Base-by-base conservation (phyloP, 2,329 filamentous ascomycete genomes). In the Penicillium sp. region DNA sequence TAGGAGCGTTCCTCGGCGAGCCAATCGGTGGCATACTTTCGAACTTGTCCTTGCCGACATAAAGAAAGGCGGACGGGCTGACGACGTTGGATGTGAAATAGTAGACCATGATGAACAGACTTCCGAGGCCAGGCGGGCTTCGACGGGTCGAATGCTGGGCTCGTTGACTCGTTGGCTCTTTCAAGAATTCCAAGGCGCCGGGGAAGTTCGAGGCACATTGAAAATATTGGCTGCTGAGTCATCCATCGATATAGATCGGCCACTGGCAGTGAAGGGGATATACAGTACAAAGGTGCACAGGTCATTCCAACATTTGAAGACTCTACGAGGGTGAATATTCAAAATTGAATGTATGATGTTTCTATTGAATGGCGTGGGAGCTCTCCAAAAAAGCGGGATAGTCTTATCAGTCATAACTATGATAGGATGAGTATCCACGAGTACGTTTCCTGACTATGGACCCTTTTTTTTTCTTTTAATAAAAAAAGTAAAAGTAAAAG, bases 31-130 rank as follows among this genome's bases (percentile, higher is more conserved):
- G 61, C 86, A 68, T 80, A 96, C 94, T 99, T 79, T 99, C 94
- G 64, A 94, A 92, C 77, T 99, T 99, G 79, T 99, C 94, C 75
- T 97, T 99, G 73, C 94, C 94, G 53, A 96, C 90, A 71, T 99
- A 99, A 67, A 99, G 85, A 69, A 87, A 92, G 38, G 90, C 92
- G 28, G 90, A 71, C 2, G 94, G 92, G 11, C 86, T 81, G 35
- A 95, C 90, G 38, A 85, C 84, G 55, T 83, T 92, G 24, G 92
- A 97, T 1, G 86, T 94, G 72, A 94, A 97, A 74, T 97, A 97
- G 76, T 89, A 96, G 42, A 99, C 94, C 94, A 99, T 95, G 24
- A 16, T 13, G 44, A 40, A 10, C 22, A 13, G 36, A n/a, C 28
- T 38, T 20, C 5, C 22, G 30, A 0, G 8, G 24, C 28, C 25